phyloP scores from a whole-genome alignment of 2,329 filamentous ascomycete genomes.

The Herpotrichia juniperi region DNA sequence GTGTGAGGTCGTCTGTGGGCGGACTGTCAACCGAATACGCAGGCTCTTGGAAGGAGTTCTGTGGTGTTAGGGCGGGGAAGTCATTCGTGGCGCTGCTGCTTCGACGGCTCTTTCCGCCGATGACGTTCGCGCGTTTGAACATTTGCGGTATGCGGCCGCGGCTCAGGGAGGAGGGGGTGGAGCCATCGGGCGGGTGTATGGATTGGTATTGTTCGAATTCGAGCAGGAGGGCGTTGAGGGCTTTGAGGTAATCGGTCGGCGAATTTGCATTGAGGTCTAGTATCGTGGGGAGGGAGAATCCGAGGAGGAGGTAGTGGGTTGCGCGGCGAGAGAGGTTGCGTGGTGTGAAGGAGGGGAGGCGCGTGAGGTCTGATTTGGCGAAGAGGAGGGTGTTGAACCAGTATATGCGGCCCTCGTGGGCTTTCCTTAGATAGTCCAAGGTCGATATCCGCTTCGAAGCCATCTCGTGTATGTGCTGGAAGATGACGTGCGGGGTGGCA shows the following conservation, averaged over 20 bases:
- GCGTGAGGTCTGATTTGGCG: conserved; percentile 77
- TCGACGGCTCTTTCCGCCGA: conserved; percentile 50
- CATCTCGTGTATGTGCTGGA: conserved; percentile 78
- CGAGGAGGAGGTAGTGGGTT: conserved; percentile 91
- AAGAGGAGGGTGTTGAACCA: conserved; percentile 99
- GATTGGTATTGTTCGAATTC: conserved; percentile 96
- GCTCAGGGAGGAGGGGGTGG: conserved; percentile 70
- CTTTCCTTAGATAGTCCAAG: conserved; percentile 88
- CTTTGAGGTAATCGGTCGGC: conserved; percentile 83
- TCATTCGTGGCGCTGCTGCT: conserved; percentile 62
- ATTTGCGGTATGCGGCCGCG: conserved; percentile 71
- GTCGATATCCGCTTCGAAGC: conserved; percentile 93
- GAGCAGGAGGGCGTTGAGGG: conserved; percentile 80
- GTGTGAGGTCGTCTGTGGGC: conserved; percentile 35
- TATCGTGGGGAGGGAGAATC: conserved; percentile 86
- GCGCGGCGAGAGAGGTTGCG: conserved; percentile 87
- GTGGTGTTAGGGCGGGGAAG: conserved; percentile 26
- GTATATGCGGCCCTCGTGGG: conserved; percentile 91
- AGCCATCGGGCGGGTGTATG: conserved; percentile 79
- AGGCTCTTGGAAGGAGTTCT: conserved; percentile 33
- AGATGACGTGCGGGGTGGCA: conserved; percentile 61
- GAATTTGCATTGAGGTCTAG: conserved; percentile 84
- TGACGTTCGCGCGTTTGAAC: conserved; percentile 55
- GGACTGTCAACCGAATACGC: conserved; percentile 34
- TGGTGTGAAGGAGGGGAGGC: conserved; percentile 84